Evolutionary conservation across 1,284 basidiomycete species (phyloP).

Genomic region (Cutaneotrichosporon sp.): DNA sequence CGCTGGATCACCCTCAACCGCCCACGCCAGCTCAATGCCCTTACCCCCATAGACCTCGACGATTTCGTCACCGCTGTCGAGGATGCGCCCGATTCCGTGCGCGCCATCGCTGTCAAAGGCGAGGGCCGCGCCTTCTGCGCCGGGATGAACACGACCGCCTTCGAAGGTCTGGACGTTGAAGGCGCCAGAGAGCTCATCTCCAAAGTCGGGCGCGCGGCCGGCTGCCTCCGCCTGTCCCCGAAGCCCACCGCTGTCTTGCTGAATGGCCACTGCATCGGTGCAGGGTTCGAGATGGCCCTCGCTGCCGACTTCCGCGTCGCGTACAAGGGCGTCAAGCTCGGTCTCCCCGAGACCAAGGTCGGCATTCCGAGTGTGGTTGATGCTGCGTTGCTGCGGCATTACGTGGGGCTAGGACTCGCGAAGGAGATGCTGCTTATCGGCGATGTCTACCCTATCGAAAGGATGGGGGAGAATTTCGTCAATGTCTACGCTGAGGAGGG

Average conservation of each 20-base stretch:
- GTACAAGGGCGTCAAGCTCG: background rate
- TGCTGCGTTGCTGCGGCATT: slow-evolving; percentile 13
- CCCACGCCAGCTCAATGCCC: slow-evolving; percentile 11
- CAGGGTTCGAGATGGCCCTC: slow-evolving; percentile 22
- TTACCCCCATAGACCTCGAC: slow-evolving; percentile 11
- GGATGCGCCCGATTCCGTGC: slow-evolving; percentile 5
- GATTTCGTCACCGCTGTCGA: slow-evolving; percentile 10
- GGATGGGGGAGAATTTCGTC: slow-evolving; percentile 6
- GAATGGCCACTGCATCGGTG: slow-evolving; percentile 16
- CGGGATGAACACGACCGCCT: slow-evolving; percentile 18
- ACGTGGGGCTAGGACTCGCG: slow-evolving; percentile 12
- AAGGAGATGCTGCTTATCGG: slow-evolving; percentile 20
- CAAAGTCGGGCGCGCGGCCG: slow-evolving; percentile 12
- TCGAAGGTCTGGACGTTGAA: slow-evolving; percentile 4
- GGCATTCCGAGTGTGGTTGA: slow-evolving; percentile 18
- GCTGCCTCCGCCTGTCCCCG: slow-evolving; percentile 9
- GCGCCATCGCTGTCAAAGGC: slow-evolving; percentile 15
- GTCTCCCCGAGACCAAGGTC: slow-evolving; percentile 20
- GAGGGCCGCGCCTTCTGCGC: slow-evolving; percentile 12
- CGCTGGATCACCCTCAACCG: slow-evolving; percentile 17
- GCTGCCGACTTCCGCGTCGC: slow-evolving; percentile 16
- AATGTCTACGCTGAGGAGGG: slow-evolving; percentile 7
- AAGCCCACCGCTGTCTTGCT: slow-evolving; percentile 18
- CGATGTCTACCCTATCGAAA: slow-evolving; percentile 13
- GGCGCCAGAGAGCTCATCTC: slow-evolving; percentile 7